Percentiles rank a stretch among this genome's conserved stretches.
Conservation (phyloP, 306 rosid genomes). For the Vigna radiata region DNA sequence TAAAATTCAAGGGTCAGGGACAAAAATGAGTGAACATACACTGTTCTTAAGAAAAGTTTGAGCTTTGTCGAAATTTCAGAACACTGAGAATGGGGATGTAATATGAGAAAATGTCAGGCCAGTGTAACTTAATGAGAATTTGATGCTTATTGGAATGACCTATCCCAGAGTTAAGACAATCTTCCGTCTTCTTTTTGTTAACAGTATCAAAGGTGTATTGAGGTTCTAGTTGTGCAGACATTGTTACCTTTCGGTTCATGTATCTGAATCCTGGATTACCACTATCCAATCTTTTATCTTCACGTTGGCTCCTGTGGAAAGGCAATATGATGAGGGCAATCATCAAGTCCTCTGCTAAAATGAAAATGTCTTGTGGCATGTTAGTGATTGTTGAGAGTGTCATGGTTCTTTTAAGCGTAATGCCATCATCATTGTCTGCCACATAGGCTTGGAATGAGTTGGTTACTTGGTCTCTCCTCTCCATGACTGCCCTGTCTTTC, state of each 20-base stretch:
- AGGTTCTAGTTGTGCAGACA: not conserved
- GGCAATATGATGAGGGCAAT: conserved; percentile 73
- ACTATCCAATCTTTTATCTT: conserved; percentile 57
- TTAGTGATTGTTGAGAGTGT: conserved; percentile 61
- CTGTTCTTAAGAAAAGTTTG: too few relatives aligned
- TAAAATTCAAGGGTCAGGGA: too few relatives aligned
- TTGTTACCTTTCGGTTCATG: conserved; percentile 75
- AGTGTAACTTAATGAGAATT: too few relatives aligned
- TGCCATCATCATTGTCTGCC: conserved; percentile 50
- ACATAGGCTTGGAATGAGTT: conserved; percentile 57
- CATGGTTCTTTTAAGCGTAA: conserved; percentile 58
- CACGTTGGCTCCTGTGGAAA: conserved; percentile 65
- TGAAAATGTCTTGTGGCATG: conserved; percentile 69
- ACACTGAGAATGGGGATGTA: too few relatives aligned
- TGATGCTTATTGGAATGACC: conserved; percentile 6
- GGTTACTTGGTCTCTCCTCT: conserved; percentile 67
- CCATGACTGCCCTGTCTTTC: conserved; percentile 55
- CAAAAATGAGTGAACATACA: too few relatives aligned
- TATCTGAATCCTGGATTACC: conserved; percentile 73
- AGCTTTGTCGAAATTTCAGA: too few relatives aligned
- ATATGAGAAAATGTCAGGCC: too few relatives aligned
- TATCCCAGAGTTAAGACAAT: not conserved
- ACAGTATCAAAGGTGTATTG: not conserved
- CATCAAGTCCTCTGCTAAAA: conserved; percentile 71
- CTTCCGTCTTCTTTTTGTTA: not conserved